Base-by-base conservation (phyloP, 75 land plant species). In the Azolla pinnata region DNA sequence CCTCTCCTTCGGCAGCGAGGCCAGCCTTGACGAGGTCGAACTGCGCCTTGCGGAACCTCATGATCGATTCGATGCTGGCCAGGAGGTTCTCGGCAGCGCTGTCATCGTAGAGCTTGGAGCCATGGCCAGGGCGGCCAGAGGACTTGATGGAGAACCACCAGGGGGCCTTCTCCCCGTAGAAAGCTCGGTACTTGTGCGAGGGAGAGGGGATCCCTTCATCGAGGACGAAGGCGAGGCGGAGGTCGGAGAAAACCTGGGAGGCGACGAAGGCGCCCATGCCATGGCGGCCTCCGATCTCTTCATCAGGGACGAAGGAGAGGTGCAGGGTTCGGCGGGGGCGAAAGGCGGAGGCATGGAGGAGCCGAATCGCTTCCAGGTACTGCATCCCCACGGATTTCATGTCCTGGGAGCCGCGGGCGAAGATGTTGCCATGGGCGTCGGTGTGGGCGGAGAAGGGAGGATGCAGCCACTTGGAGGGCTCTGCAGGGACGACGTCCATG, bases 321-420 rank as follows among this genome's bases (percentile, higher is more conserved):
- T 95, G 83, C 18, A 90, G 40, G 0, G 77, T 72, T 5, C 96
- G 72, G 18, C 50, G 12, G 2, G 98, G 96, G 17, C 51, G 44
- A 56, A 81, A 95, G 0, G 82, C 85, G 26, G 64, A 21, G 5
- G 42, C 31, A 58, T 64, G 71, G n/a, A 95, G 72, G 24, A 56
- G 57, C 9, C 88, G 72, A 31, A 90, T 62, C 2, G 97, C 99
- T 51, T 95, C 99, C 4, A 95, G 70, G 70, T 95, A 95, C 71
- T 95, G 99, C 73, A 90, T 44, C 4, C 91, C 85, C 0, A 90
- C 91, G 49, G 88, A 86, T 79, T 95, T 95, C 97, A 86, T 95
- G 78, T 95, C 97, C 75, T 95, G 98, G 0, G 97, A 76, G 16
- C 99, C 99, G 19, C 99, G 65, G 16, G 88, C 99, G 44, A 56